These are phyloP conservation scores for Sarocladium oryzae DNA, from an alignment of 2,329 filamentous ascomycete genomes.

Conservation along the genomic window DNA sequence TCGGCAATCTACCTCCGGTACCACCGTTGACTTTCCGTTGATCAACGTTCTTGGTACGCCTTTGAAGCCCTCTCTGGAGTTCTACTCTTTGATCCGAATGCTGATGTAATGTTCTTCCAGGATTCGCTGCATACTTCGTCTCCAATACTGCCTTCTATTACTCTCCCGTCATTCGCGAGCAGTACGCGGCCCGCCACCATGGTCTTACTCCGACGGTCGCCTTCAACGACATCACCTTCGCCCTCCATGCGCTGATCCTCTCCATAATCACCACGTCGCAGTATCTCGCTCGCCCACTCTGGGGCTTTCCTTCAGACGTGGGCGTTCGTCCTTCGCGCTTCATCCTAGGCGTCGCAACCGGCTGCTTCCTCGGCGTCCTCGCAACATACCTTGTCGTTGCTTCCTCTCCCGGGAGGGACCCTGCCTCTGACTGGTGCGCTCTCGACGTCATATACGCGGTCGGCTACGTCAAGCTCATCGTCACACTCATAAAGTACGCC, in stretches of 20 bases:
- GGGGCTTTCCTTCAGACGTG: conserved; percentile 63
- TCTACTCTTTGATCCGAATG: neutral
- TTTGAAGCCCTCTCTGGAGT: neutral
- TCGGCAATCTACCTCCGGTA: conserved; percentile 71
- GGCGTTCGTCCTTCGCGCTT: conserved; percentile 51
- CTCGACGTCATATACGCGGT: conserved; percentile 62
- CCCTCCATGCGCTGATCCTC: conserved; percentile 69
- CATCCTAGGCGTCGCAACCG: conserved; percentile 64
- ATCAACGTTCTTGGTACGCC: conserved; percentile 57
- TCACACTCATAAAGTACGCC: conserved; percentile 88
- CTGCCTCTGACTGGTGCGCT: conserved; percentile 48
- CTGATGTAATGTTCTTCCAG: conserved; percentile 24
- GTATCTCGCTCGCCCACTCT: conserved; percentile 62
- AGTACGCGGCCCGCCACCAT: conserved; percentile 77
- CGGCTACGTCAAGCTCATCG: conserved; percentile 81
- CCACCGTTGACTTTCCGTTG: conserved; percentile 81
- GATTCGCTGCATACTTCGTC: conserved; percentile 68
- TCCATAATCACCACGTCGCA: conserved; percentile 71
- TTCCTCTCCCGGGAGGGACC: conserved; percentile 23
- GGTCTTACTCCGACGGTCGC: conserved; percentile 76
- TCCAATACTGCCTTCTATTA: conserved; percentile 73
- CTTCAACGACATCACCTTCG: conserved; percentile 86
- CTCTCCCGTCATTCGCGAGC: conserved; percentile 66
- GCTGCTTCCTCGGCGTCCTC: conserved; percentile 56
- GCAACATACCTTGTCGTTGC: conserved; percentile 41